Percentiles rank a stretch among this genome's conserved stretches.
phyloP scores from a whole-genome alignment of 2,329 filamentous ascomycete genomes.

The Phialophora verrucosa region DNA sequence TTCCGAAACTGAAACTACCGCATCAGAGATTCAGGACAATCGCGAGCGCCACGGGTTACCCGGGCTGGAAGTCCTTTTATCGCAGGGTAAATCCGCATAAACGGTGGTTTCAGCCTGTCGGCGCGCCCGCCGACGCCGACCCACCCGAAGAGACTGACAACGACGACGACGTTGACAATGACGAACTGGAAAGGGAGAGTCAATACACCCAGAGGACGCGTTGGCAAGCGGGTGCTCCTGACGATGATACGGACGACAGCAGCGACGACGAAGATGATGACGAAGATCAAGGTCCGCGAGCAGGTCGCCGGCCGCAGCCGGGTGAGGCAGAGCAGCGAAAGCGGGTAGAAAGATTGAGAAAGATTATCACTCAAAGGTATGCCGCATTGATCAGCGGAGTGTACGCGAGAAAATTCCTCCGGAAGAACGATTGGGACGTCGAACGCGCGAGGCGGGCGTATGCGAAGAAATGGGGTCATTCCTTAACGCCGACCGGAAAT shows the following conservation, averaged over 20 bases:
- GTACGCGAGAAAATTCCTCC: background rate
- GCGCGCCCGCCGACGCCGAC: background rate
- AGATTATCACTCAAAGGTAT: background rate
- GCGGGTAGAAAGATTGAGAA: background rate
- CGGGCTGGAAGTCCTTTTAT: slow-evolving; percentile 19
- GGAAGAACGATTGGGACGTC: background rate
- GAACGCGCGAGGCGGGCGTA: background rate
- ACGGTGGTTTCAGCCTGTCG: slow-evolving; percentile 17
- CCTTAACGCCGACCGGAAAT: background rate
- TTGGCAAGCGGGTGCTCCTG: background rate
- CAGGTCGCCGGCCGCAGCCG: background rate
- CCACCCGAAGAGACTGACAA: slow-evolving; percentile 2
- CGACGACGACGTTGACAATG: slow-evolving; percentile 5
- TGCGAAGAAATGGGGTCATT: background rate
- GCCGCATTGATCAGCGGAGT: background rate
- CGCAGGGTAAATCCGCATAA: background rate
- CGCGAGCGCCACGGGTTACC: background rate
- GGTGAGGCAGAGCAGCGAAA: background rate
- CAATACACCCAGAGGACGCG: too few species aligned
- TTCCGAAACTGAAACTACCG: slow-evolving; percentile 20
- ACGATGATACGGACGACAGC: background rate
- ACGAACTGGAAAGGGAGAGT: background rate
- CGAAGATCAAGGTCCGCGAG: background rate
- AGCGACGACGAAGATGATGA: slow-evolving; percentile 4
- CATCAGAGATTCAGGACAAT: slow-evolving; percentile 4